These are phyloP conservation scores for Corchorus olitorius DNA, from an alignment of 345 rosid genomes.

Conservation along the genomic window DNA sequence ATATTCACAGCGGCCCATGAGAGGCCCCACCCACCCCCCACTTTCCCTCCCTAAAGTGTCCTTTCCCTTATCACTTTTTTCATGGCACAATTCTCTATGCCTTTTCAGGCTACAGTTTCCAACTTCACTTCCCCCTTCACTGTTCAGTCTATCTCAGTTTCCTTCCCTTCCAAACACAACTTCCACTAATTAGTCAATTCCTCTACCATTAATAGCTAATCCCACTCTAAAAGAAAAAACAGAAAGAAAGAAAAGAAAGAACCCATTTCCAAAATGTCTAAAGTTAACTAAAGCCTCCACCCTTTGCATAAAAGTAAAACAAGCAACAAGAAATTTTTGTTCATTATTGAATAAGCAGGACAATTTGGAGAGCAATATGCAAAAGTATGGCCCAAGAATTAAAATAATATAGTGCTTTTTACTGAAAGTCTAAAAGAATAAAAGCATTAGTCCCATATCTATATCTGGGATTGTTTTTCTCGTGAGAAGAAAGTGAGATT, in stretches of 20 bases:
- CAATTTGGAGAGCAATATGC: too few species aligned
- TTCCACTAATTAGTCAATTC: not conserved
- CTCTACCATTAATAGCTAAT: not conserved
- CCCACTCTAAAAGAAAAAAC: not conserved
- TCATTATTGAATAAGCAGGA: too few species aligned
- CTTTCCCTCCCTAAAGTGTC: not conserved
- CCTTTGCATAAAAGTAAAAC: not conserved
- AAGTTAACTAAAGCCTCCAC: not conserved
- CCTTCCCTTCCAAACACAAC: not conserved
- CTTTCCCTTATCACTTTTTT: not conserved
- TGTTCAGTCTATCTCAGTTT: too few species aligned
- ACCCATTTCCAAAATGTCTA: not conserved
- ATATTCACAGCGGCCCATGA: not conserved
- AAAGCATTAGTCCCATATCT: not conserved
- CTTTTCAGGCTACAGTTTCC: not conserved
- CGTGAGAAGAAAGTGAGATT: not conserved
- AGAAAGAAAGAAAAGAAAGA: not conserved
- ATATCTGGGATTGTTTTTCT: not conserved
- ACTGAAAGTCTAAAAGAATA: not conserved
- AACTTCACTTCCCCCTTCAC: not conserved
- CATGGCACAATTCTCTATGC: slow-evolving; percentile 10
- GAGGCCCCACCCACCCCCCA: not conserved
- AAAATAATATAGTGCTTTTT: not conserved
- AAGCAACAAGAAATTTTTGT: too few species aligned
- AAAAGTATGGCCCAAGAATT: not conserved